phyloP scores from a whole-genome alignment of 2,329 filamentous ascomycete genomes.

The Byssochlamys sp. region DNA sequence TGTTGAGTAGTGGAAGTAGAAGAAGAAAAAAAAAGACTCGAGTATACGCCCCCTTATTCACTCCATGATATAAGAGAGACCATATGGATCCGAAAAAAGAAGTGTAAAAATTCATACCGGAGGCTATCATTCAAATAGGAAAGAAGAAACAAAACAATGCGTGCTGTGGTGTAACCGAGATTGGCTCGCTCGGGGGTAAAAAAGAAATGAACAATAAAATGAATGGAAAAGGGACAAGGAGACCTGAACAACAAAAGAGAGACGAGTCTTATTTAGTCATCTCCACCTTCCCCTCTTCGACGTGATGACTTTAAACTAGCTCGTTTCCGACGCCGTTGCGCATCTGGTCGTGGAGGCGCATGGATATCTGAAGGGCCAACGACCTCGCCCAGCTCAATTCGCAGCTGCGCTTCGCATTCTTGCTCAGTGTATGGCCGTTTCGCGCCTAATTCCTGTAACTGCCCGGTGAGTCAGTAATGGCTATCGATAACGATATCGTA shows the following conservation, averaged over 20 bases:
- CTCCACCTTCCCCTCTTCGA: background rate
- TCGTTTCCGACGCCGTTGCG: constrained; percentile 5
- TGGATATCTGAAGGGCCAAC: constrained; percentile 9
- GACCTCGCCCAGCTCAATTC: constrained; percentile 13
- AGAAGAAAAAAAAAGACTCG: no score
- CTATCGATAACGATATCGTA: background rate
- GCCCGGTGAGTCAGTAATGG: constrained; percentile 12
- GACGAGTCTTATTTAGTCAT: background rate
- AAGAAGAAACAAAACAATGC: no score
- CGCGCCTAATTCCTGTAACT: constrained; percentile 26
- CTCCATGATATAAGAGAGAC: no score
- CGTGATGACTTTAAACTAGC: background rate
- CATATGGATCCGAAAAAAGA: no score
- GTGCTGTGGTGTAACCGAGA: no score
- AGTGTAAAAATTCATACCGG: no score
- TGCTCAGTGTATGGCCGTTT: constrained; percentile 24
- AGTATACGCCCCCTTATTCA: no score
- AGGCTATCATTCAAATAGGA: no score
- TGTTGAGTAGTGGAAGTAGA: no score
- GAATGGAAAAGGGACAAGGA: background rate
- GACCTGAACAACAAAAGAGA: background rate
- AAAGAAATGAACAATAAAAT: background rate
- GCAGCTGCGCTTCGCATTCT: constrained; percentile 28
- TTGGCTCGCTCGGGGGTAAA: no score
- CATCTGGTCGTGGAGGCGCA: constrained; percentile 15